Percentiles rank a stretch among this genome's conserved stretches.
Conservation (phyloP, 495 filamentous ascomycete genomes). For the Annulohypoxylon stygium region DNA sequence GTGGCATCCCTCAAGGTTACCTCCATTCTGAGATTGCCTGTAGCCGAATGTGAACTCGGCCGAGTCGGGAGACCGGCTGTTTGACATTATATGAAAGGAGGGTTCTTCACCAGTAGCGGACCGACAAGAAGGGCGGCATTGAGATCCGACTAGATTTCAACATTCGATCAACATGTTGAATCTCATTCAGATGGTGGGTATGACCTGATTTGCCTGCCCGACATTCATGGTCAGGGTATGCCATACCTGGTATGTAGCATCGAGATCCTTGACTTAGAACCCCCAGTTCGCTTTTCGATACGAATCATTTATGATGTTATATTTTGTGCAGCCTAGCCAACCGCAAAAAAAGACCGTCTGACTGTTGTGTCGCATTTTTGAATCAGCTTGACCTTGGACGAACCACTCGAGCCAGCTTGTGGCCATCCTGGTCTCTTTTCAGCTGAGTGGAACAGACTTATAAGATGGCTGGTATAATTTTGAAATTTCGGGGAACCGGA, state of each 20-base stretch:
- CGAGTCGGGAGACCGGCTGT: not conserved
- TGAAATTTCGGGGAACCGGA: conserved; percentile 6
- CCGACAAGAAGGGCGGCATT: not conserved
- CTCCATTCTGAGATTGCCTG: not conserved
- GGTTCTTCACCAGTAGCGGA: not conserved
- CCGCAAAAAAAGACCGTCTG: not conserved
- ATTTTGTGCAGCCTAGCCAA: not conserved
- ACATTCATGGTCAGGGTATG: not conserved
- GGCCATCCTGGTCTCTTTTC: not conserved
- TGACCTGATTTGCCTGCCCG: not conserved
- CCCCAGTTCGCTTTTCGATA: not conserved
- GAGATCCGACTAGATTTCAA: not conserved
- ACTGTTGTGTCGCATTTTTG: not conserved
- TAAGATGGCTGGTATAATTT: not conserved
- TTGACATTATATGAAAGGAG: not conserved
- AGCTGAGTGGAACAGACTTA: conserved; percentile 4
- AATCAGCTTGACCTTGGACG: not conserved
- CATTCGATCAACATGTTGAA: conserved; percentile 7
- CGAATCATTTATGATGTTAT: not conserved
- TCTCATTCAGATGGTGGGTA: not conserved
- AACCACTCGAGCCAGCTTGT: not conserved
- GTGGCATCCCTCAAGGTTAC: not conserved
- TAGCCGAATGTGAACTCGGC: not conserved
- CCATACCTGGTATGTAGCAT: not conserved
- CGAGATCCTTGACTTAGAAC: not conserved